Evolutionary conservation across 2,329 filamentous ascomycete species (phyloP).

Genomic region (Paradendryphiella salina): DNA sequence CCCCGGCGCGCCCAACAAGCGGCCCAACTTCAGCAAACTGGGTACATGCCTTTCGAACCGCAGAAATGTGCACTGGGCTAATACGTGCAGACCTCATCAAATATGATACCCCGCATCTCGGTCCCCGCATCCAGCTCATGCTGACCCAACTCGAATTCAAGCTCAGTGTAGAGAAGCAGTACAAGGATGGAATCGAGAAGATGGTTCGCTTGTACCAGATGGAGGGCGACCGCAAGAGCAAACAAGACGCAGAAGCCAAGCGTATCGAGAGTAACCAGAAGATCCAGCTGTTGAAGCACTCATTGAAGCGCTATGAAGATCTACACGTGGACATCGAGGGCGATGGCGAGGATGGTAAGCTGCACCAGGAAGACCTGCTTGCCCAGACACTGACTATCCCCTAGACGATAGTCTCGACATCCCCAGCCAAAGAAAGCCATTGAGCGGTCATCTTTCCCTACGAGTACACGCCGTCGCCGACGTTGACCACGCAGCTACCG

Average conservation of each 20-base stretch:
- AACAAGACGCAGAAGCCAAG: constrained; percentile 84
- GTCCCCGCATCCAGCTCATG: constrained; percentile 98
- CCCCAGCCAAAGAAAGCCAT: constrained; percentile 91
- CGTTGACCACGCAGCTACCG: constrained; percentile 84
- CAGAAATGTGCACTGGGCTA: not conserved
- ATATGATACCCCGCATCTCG: constrained; percentile 93
- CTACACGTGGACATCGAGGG: constrained; percentile 90
- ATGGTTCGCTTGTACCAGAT: constrained; percentile 98
- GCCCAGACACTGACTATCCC: constrained; percentile 35
- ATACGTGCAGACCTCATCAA: constrained; percentile 81
- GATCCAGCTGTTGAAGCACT: constrained; percentile 92
- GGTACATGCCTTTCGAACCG: constrained; percentile 61
- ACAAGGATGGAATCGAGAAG: constrained; percentile 98
- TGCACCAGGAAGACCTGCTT: not conserved
- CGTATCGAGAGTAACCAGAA: constrained; percentile 97
- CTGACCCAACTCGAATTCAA: constrained; percentile 98
- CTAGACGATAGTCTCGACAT: constrained; percentile 94
- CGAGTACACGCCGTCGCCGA: constrained; percentile 88
- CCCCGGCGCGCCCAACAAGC: constrained; percentile 67
- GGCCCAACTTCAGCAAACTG: constrained; percentile 91
- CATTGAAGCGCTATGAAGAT: constrained; percentile 94
- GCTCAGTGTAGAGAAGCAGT: constrained; percentile 97
- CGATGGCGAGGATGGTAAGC: constrained; percentile 78
- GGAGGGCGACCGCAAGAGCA: constrained; percentile 95
- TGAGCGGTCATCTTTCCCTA: constrained; percentile 86